A percentile compares a stretch with the other conserved stretches of the same genome.
Evolutionary conservation across 805 yeast genomes (phyloP).

Genomic region (Wickerhamomyces alni): DNA sequence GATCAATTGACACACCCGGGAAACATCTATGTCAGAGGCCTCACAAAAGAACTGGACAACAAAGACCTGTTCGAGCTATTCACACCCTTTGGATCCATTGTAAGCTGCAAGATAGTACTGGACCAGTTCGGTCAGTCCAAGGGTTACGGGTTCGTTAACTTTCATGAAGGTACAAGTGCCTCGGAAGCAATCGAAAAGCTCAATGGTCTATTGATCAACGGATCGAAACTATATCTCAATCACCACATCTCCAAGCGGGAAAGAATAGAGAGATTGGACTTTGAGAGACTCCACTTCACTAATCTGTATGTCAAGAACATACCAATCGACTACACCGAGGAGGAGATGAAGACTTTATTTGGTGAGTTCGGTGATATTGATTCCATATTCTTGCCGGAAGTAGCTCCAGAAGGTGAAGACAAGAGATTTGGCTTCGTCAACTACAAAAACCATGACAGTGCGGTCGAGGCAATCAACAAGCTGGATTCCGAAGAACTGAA

Average conservation of each 20-base stretch:
- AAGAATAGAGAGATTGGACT: conserved; percentile 39
- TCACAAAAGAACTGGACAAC: conserved; percentile 32
- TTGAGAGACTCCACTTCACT: conserved; percentile 39
- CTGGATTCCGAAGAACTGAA: conserved; percentile 39
- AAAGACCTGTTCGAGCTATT: conserved; percentile 32
- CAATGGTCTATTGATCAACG: conserved; percentile 36
- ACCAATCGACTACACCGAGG: conserved; percentile 31
- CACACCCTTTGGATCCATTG: conserved; percentile 32
- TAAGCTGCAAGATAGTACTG: conserved; percentile 39
- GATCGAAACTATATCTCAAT: conserved; percentile 37
- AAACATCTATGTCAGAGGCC: conserved; percentile 44
- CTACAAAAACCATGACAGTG: conserved; percentile 39
- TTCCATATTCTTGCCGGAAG: conserved; percentile 46
- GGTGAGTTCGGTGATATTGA: conserved; percentile 43
- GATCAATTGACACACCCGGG: conserved; percentile 47
- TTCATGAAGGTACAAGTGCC: conserved; percentile 45
- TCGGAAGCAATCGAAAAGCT: conserved; percentile 52
- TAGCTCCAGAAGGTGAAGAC: background rate
- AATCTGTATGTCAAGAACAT: conserved; percentile 47
- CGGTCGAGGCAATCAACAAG: conserved; percentile 39
- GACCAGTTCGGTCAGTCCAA: conserved; percentile 40
- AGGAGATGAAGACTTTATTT: conserved; percentile 37
- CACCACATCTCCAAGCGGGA: conserved; percentile 59
- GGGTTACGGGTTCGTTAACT: conserved; percentile 66
- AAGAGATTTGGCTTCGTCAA: conserved; percentile 43